phyloP scores from a whole-genome alignment of 1,284 basidiomycete species.

The Microbotryomycetes sp. region DNA sequence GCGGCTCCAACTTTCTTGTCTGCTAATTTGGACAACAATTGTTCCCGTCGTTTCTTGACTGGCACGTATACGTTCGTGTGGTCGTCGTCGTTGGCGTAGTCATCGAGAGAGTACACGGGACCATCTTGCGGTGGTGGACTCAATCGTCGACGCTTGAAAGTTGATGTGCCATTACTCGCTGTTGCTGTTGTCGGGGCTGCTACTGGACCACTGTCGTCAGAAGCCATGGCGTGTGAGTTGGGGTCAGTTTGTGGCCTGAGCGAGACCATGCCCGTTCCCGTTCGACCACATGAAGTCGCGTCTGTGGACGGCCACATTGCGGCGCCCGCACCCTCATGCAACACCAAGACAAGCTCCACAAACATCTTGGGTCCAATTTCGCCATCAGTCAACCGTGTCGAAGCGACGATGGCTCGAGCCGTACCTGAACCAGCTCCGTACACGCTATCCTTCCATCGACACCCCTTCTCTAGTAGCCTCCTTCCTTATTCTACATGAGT shows the following conservation, averaged over 20 bases:
- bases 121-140: slow-evolving; percentile 15
- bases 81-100: slow-evolving; percentile 10
- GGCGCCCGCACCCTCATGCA: too few species aligned
- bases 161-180: neutral
- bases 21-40: slow-evolving; percentile 64
- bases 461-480: slow-evolving; percentile 69
- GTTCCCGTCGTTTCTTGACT: slow-evolving; percentile 73
- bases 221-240: neutral
- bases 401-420: neutral
- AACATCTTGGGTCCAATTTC: too few species aligned
- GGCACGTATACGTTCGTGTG: slow-evolving; percentile 59
- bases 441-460: slow-evolving; percentile 47
- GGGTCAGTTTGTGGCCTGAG: neutral
- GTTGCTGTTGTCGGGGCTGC: neutral
- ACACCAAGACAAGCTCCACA: too few species aligned
- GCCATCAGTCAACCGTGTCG: too few species aligned
- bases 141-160: slow-evolving; percentile 15
- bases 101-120: slow-evolving; percentile 16
- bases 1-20: slow-evolving; percentile 44
- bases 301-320: too few species aligned
- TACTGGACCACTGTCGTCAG: neutral
- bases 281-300: too few species aligned
- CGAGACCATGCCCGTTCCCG: neutral
- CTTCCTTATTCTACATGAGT: slow-evolving; percentile 77
- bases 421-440: slow-evolving; percentile 18